Base-by-base conservation (phyloP, 176 grass and related monocot genomes). In the Phoenix roebelenii region DNA sequence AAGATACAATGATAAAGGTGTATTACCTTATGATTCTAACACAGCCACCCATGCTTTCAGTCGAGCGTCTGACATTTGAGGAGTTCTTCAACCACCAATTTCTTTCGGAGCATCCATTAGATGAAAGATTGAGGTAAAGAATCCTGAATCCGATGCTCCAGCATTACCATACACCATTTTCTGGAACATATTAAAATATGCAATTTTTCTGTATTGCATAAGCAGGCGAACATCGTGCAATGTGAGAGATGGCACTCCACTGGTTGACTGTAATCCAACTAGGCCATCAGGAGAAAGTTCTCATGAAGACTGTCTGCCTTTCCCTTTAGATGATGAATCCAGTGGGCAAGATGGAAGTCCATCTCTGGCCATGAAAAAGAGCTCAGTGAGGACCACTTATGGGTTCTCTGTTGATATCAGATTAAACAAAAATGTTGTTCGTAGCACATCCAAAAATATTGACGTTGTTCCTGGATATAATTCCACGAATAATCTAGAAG, bases 61-160 rank as follows among this genome's bases (percentile, higher is more conserved):
- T 98, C 68, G 87, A 98, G 80, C 87, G 87, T 3, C 81, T 98
- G 18, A 98, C 87, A 49, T 77, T 92, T 72, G 93, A 98, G 7
- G 35, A 44, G 5, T 44, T 44, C 59, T 77, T 98, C 59, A 85
- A 85, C n/a, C 93, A 98, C 61, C 84, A 80, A 81, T 98, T 98
- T 75, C 79, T 98, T 58, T 71, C 55, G 63, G 84, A 89, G 69
- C 84, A 76, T 63, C 56, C 67, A 54, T 71, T 58, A 28, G 80
- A 70, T 35, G 70, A 58, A 66, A 76, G 63, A 23, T 61, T 82
- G 35, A 83, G 81, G 93, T 92, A 80, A 66, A 32, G 69, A 44
- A 44, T 44, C 9, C 35, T 44, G 35, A 44, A 12, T 44, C 10
- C 1, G 2, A 44, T 12, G 35, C 7, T 22, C n/a, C 3, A 73